Evolutionary conservation across 2,329 filamentous ascomycete species (phyloP).

Genomic region (Graphilbum ipis-grandicollis): DNA sequence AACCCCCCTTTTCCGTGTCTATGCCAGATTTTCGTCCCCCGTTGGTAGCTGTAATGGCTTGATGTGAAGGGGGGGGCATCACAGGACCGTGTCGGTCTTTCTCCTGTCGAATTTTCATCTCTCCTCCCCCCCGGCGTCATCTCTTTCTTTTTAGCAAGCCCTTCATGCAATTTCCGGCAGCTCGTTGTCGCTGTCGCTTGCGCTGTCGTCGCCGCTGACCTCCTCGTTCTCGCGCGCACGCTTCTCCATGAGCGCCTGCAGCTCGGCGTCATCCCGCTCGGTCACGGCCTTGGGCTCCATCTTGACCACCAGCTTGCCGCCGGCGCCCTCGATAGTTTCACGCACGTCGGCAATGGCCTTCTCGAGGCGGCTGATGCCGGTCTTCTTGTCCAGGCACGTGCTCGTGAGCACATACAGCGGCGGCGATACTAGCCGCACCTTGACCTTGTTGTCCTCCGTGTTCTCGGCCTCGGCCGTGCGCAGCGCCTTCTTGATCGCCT

Average conservation of each 20-base stretch:
- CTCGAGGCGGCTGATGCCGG: slow-evolving; percentile 71
- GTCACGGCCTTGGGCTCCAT: slow-evolving; percentile 99
- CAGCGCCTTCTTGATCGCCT: slow-evolving; percentile 88
- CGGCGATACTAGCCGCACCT: slow-evolving; percentile 95
- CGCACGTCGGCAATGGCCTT: slow-evolving; percentile 80
- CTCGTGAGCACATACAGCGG: slow-evolving; percentile 92
- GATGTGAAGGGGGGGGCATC: too few relatives aligned
- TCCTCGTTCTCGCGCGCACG: slow-evolving; percentile 94
- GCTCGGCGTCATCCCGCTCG: slow-evolving; percentile 91
- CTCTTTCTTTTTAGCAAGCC: too few relatives aligned
- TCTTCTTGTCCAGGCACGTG: slow-evolving; percentile 83
- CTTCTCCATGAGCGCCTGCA: slow-evolving; percentile 98
- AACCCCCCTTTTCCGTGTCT: too few relatives aligned
- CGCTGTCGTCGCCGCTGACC: slow-evolving; percentile 91
- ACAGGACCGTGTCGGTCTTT: too few relatives aligned
- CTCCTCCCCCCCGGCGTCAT: too few relatives aligned
- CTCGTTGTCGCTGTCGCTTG: slow-evolving; percentile 89
- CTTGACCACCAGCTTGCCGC: slow-evolving; percentile 74
- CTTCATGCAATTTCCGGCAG: slow-evolving; percentile 20
- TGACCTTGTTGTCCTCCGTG: slow-evolving; percentile 84
- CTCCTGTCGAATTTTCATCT: too few relatives aligned
- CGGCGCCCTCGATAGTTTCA: slow-evolving; percentile 57
- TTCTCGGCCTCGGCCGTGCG: slow-evolving; percentile 84
- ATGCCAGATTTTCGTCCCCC: too few relatives aligned
- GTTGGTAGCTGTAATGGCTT: too few relatives aligned